These are phyloP conservation scores for Lactarius tabidus DNA, from an alignment of 768 basidiomycete species.

Conservation along the genomic window DNA sequence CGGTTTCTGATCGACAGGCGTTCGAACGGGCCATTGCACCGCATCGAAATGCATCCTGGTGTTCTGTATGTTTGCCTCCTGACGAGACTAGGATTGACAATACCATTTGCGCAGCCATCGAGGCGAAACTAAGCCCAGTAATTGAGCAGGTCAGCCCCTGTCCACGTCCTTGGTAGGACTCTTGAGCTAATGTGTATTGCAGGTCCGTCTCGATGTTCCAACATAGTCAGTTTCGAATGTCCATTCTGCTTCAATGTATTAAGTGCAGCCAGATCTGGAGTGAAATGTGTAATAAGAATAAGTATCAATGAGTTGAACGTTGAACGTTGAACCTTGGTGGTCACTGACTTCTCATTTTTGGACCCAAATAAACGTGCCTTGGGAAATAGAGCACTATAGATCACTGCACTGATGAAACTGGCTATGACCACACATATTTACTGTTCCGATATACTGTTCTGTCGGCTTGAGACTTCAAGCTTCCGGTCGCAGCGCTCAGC, in stretches of 20 bases:
- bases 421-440: too few relatives aligned
- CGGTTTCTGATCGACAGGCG: slow-evolving; percentile 1
- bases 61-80: neutral
- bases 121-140: neutral
- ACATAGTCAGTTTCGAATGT: neutral
- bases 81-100: slow-evolving; percentile 2
- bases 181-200: neutral
- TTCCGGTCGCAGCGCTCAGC: too few relatives aligned
- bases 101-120: neutral
- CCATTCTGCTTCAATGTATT: neutral
- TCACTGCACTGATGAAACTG: too few relatives aligned
- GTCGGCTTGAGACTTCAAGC: too few relatives aligned
- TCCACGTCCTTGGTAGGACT: neutral
- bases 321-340: too few relatives aligned
- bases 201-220: neutral
- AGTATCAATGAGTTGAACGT: too few relatives aligned
- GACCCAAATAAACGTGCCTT: neutral
- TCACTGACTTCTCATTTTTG: neutral
- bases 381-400: too few relatives aligned
- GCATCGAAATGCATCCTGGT: neutral
- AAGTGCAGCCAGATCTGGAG: too few relatives aligned
- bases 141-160: slow-evolving; percentile 1
- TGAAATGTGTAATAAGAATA: neutral
- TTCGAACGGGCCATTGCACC: neutral
- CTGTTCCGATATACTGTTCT: too few relatives aligned